Conservation (phyloP, 2,329 filamentous ascomycete genomes). For the Pezicula radicicola region DNA sequence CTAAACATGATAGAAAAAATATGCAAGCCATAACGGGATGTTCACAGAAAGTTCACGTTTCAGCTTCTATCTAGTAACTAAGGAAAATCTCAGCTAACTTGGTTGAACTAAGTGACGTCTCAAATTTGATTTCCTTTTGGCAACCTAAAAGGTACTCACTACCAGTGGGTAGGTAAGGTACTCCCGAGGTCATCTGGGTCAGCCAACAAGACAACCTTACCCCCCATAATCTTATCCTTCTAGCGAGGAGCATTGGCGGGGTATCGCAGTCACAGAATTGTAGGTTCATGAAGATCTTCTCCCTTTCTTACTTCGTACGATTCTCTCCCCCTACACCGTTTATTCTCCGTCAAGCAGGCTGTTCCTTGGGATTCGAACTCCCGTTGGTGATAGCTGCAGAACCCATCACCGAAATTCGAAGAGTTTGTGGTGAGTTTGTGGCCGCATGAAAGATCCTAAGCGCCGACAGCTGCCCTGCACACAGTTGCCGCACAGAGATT, state of each 20-base stretch:
- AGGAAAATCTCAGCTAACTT: no score
- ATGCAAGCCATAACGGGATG: background rate
- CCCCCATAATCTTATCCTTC: no score
- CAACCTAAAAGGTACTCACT: no score
- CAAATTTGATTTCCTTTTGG: no score
- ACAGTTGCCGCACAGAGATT: background rate
- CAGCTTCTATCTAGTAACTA: no score
- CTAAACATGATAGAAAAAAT: background rate
- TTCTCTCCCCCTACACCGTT: background rate
- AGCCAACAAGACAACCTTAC: no score
- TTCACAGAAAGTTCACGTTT: background rate
- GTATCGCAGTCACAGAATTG: background rate
- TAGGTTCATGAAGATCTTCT: background rate
- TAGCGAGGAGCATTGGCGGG: no score
- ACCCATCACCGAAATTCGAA: background rate
- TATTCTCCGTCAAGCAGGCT: background rate
- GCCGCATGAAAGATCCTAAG: slow-evolving; percentile 1
- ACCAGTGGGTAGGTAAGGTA: no score
- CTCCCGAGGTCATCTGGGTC: no score
- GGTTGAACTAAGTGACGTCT: no score
- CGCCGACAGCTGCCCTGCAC: background rate
- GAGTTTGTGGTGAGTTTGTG: no score
- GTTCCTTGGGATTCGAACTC: background rate
- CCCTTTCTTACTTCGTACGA: background rate
- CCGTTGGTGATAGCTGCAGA: background rate